Evolutionary conservation across 768 basidiomycete genomes (phyloP), one percentile per base, ranked within the genome.

Genomic region (Macrolepiota fuliginosa): DNA sequence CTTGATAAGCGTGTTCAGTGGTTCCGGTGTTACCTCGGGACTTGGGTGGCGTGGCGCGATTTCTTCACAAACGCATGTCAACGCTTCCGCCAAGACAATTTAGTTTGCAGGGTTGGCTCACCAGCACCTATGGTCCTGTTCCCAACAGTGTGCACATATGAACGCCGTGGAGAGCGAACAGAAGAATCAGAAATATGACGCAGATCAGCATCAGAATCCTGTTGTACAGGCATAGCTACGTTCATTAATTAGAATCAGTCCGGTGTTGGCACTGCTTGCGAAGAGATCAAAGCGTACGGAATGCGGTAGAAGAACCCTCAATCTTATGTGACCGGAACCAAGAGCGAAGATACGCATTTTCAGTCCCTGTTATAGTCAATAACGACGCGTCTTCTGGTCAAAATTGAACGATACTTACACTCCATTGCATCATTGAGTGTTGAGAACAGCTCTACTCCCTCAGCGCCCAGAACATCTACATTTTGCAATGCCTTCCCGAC

Each of bases 371-470:
- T 9, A 24, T 17, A 35, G 9, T n/a, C 12, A 25, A 56, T 32
- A 57, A 58, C 54, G 22, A 3, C 15, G 24, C 19, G 45, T 66
- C 51, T 37, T 49, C 7, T 36, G 10, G 11, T 15, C 22, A 3
- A 56, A 10, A 13, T 27, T 10, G 0, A 4, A 37, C 49, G 51
- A 50, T 15, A 79, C 90, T 71, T 69, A 92, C 91, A 96, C 74
- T 98, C 96, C 80, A 98, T 83, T 0, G 94, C 96, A 64, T 97
- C 93, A 66, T 90, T 95, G 66, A 95, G 79, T 6, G 85, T 87
- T 59, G 81, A 79, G 66, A 97, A 95, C 15, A 92, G 70, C 74
- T 96, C 94, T 13, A 97, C 94, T 4, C 86, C 81, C 0, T 84
- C 81, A 24, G 87, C 82, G n/a, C 86, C 84, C 40, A 97, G 82